Conservation (phyloP, 352 stramenopile genomes). For the Elongisporangium prolatum region DNA sequence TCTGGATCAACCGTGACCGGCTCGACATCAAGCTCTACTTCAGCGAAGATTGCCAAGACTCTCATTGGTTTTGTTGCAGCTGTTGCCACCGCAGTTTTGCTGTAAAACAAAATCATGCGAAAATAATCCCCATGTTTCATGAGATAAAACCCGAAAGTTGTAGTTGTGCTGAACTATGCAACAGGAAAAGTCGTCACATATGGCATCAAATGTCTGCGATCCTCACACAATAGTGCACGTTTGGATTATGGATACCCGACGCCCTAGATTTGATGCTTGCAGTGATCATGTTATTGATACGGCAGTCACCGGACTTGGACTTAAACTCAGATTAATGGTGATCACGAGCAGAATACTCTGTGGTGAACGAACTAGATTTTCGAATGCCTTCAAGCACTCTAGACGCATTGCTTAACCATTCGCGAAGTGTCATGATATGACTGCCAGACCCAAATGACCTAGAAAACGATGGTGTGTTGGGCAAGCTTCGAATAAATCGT, state of each 20-base stretch:
- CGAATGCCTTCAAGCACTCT: constrained; percentile 68
- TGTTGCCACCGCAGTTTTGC: neutral
- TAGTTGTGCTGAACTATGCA: neutral
- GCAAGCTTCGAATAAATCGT: constrained; percentile 11
- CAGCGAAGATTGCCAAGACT: neutral
- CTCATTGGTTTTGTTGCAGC: neutral
- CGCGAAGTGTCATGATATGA: constrained; percentile 45
- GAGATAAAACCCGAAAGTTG: neutral
- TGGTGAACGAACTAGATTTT: constrained; percentile 54
- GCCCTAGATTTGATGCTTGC: too few species aligned
- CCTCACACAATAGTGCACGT: too few species aligned
- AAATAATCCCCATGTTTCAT: neutral
- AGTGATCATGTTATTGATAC: neutral
- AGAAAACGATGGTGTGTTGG: constrained; percentile 15
- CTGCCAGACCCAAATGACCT: constrained; percentile 4
- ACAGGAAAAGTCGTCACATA: too few species aligned
- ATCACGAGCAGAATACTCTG: constrained; percentile 42
- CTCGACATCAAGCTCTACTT: neutral
- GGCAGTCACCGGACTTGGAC: neutral
- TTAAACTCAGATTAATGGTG: constrained; percentile 21
- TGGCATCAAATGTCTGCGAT: too few species aligned
- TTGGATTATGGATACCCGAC: too few species aligned
- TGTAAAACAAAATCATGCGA: neutral
- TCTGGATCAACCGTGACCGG: neutral
- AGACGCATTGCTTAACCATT: constrained; percentile 70